Conservation (phyloP, 2,329 filamentous ascomycete genomes). For the Chaetomiaceae sp. region DNA sequence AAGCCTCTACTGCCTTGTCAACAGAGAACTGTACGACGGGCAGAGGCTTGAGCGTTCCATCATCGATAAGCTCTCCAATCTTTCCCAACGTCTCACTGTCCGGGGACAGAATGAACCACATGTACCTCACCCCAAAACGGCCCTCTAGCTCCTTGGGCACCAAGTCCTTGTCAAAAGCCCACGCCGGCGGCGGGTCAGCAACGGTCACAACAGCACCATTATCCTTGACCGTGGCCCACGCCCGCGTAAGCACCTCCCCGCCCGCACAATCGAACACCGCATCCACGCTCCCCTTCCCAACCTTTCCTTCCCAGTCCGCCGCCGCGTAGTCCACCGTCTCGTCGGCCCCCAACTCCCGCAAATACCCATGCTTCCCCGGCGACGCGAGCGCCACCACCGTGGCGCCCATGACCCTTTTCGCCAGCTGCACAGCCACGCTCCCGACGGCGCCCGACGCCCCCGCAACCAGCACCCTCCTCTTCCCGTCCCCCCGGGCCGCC, state of each 20-base stretch:
- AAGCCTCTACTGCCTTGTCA: conserved; percentile 28
- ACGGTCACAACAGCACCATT: conserved; percentile 34
- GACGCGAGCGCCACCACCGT: conserved; percentile 32
- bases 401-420: conserved; percentile 16
- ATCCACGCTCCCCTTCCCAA: conserved; percentile 26
- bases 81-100: conserved; percentile 20
- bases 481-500: not conserved
- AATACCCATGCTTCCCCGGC: conserved; percentile 6
- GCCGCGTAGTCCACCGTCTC: conserved; percentile 29
- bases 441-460: conserved; percentile 34
- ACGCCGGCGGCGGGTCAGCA: conserved; percentile 32
- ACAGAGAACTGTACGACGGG: conserved; percentile 25
- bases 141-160: conserved; percentile 20
- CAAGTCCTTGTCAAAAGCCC: conserved; percentile 28
- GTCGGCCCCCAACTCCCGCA: conserved; percentile 25
- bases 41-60: conserved; percentile 22
- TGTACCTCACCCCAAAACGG: conserved; percentile 25
- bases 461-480: conserved; percentile 28
- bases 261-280: conserved; percentile 34
- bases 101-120: conserved; percentile 32
- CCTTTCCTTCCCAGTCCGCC: conserved; percentile 23
- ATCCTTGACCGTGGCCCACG: conserved; percentile 31
- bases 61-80: conserved; percentile 25
- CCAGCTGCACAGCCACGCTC: conserved; percentile 30
- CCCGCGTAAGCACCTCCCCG: conserved; percentile 26